These are phyloP conservation scores for Aspergillus costaricaensis DNA, from an alignment of 2,329 filamentous ascomycete species.

Conservation along the genomic window DNA sequence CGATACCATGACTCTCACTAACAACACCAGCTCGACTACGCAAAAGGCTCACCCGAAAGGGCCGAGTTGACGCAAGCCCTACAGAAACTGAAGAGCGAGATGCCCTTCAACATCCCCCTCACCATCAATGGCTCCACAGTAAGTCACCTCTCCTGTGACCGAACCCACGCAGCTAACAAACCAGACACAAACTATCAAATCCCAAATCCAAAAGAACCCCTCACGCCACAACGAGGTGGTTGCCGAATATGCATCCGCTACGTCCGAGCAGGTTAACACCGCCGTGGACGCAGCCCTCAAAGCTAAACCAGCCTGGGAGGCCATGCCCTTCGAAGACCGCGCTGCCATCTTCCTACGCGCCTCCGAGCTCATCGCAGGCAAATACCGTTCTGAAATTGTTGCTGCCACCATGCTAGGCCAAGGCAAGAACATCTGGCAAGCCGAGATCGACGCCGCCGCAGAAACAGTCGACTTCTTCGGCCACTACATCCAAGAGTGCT, in stretches of 20 bases:
- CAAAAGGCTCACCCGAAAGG: conserved; percentile 35
- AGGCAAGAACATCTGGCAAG: conserved; percentile 98
- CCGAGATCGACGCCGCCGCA: conserved; percentile 94
- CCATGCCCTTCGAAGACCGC: conserved; percentile 81
- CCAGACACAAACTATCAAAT: conserved; percentile 22
- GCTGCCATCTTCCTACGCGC: conserved; percentile 94
- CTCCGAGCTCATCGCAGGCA: conserved; percentile 81
- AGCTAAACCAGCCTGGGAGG: conserved; percentile 85
- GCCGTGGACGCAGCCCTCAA: conserved; percentile 82
- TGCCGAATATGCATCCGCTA: conserved; percentile 53
- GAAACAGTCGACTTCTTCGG: conserved; percentile 89
- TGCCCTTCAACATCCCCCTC: conserved; percentile 35
- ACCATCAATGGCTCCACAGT: conserved; percentile 26
- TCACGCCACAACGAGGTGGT: conserved; percentile 38
- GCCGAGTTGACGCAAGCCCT: conserved; percentile 34
- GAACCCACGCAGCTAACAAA: not conserved
- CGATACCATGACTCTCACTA: not conserved
- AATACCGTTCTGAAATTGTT: conserved; percentile 95
- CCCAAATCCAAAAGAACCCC: conserved; percentile 51
- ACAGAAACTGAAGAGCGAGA: conserved; percentile 31
- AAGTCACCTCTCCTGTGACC: not conserved
- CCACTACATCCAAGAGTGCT: conserved; percentile 87
- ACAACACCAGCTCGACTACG: conserved; percentile 24
- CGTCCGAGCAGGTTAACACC: conserved; percentile 69
- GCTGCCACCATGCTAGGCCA: conserved; percentile 93